Percentiles rank a stretch among this genome's conserved stretches.
These are phyloP conservation scores for Leishmania gerbilli DNA, from an alignment of 208 protist species.

Conservation along the genomic window DNA sequence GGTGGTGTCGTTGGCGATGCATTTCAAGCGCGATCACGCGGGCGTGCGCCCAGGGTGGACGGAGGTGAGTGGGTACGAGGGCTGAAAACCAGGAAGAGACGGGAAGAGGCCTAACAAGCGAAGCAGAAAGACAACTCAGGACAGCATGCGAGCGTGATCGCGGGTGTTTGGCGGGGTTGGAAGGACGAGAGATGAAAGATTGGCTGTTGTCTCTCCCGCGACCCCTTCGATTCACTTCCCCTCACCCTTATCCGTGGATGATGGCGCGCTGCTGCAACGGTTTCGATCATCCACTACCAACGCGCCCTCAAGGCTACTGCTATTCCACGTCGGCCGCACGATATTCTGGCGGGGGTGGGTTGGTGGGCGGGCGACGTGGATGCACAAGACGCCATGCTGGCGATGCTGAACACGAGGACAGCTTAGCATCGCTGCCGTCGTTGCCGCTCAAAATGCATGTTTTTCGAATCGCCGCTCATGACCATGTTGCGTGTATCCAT, in stretches of 20 bases:
- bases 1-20: background rate
- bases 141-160: background rate
- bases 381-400: background rate
- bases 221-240: background rate
- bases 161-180: background rate
- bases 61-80: background rate
- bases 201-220: background rate
- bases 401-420: background rate
- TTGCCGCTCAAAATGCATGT: background rate
- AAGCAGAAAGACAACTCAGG: background rate
- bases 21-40: background rate
- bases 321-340: background rate
- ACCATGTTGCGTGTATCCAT: background rate
- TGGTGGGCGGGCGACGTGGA: background rate
- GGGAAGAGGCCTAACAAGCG: background rate
- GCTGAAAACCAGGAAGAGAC: background rate
- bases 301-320: background rate
- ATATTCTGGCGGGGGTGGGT: background rate
- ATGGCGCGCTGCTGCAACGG: background rate
- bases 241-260: background rate
- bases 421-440: background rate
- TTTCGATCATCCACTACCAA: background rate
- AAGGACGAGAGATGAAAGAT: constrained; percentile 7
- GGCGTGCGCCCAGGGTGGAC: background rate
- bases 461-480: background rate